Base-by-base conservation (phyloP, 139 green algal genomes). In the Parachlorella kessleri region DNA sequence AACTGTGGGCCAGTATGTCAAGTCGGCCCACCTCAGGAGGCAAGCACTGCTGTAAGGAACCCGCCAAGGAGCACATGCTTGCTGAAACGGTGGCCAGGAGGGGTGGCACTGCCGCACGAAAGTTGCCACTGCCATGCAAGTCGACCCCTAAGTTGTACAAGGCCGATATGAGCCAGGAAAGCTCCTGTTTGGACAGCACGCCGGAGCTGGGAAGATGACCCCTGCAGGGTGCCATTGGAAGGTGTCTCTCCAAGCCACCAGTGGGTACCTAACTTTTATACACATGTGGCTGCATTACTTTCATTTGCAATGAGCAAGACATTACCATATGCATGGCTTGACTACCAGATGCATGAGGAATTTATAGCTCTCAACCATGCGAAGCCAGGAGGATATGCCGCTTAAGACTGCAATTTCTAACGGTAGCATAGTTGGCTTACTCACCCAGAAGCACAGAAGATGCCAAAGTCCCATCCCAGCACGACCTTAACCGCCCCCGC, bases 101-200 rank as follows among this genome's bases (percentile, higher is more conserved):
- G 8, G 65, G 65, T 23, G 30, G 26, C 59, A 75, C 70, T 1
- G 70, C 70, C 26, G 80, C 55, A 9, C 36, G 37, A 38, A 48
- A 70, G 3, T 35, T n/a, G 37, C 63, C 36, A 5, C 21, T 14
- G 36, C 5, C 37, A 5, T 72, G 55, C 26, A 85, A 41, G 42
- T 85, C 80, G 2, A 85, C 35, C 0, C 72, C 80, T 18, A 76
- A 63, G 48, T 85, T 85, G 64, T 73, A 81, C 21, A 85, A 36
- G 18, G 64, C 54, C 3, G 73, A 70, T 4, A 73, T 66, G 40
- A 85, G 65, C 80, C 80, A 85, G 41, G 55, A 35, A 0, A 81
- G 64, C 80, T 85, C 80, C 18, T 81, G 42, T 5, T 6, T 30
- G 23, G 33, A 24, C 30, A 64, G 32, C 42, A 39, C 28, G 26